Evolutionary conservation across 2,329 filamentous ascomycete genomes (phyloP), one percentile per base, ranked within the genome.

Genomic region (Drechslerella coelobrocha): DNA sequence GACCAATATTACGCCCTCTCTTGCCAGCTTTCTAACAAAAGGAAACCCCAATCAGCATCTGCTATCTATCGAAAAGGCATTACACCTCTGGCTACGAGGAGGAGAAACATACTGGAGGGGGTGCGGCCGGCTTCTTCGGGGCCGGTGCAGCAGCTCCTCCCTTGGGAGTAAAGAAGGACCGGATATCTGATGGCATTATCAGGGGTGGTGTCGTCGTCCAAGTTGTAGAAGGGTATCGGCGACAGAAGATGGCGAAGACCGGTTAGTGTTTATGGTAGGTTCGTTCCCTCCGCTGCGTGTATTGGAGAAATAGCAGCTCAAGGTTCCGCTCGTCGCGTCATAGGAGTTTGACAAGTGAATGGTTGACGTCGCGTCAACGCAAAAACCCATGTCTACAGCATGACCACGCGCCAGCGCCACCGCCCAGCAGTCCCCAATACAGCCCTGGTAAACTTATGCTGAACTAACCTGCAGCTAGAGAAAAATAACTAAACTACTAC

Each of bases 141-240:
- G 60, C 29, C 1, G 66, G 65, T 31, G 59, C 62, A 21, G 52
- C 63, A 41, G 66, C 66, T 73, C 84, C 83, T 55, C 86, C 85
- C 79, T 92, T 92, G 72, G 89, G 86, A 61, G 89, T 87, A 81
- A 97, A 97, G 80, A 97, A 97, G 75, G 84, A 91, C 77, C 92
- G 85, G 77, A 97, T 97, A 80, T 97, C 93, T 73, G 83, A 78
- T 59, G 92, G 86, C 92, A 96, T 96, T 72, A 74, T 73, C 41
- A 19, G 10, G 14, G 19, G 3, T 17, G 41, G 19, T 21, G 5
- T 6, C 9, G 41, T 10, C 14, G 4, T 9, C 41, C 3, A 17
- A 21, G 10, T 5, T 10, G 41, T 31, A 6, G 29, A 6, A 31
- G 29, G 29, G 6, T 31, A 31, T 31, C 29, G 12, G 12, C n/a